phyloP scores from a whole-genome alignment of 75 land plant species.

The Selaginella tamariscina region DNA sequence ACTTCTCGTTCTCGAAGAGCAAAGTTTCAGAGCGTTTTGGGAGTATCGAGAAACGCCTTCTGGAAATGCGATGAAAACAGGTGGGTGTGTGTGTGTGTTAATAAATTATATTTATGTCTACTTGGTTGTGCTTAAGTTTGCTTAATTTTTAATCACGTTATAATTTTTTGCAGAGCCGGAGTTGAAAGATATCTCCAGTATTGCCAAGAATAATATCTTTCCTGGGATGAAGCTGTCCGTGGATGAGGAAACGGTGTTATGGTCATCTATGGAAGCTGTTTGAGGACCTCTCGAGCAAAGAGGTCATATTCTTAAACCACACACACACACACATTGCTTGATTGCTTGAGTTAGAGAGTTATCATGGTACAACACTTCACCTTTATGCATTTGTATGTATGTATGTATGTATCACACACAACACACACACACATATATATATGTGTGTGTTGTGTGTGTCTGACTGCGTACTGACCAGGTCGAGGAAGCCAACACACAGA shows the following conservation, averaged over 20 bases:
- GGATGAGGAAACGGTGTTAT: slow-evolving; percentile 39
- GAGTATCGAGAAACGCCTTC: slow-evolving; percentile 4
- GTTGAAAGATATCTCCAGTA: slow-evolving; percentile 47
- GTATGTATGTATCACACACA: no score
- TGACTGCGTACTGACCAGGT: no score
- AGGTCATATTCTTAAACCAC: no score
- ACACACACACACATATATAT: no score
- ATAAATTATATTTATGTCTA: no score
- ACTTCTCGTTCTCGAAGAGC: not conserved
- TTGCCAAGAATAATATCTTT: slow-evolving; percentile 64
- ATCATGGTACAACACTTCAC: no score
- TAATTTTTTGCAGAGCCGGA: slow-evolving; percentile 38
- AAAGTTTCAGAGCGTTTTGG: slow-evolving; percentile 10
- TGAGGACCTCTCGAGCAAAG: slow-evolving; percentile 24
- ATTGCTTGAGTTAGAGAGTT: no score
- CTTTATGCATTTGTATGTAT: no score
- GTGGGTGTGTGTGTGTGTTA: no score
- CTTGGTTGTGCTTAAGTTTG: not conserved
- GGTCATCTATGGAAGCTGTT: slow-evolving; percentile 45
- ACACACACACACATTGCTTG: no score
- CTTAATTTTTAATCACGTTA: not conserved
- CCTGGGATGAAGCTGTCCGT: slow-evolving; percentile 31
- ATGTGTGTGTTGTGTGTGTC: no score
- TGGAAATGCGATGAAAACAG: not conserved
- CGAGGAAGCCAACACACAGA: no score